phyloP scores from a whole-genome alignment of 148 eudicot species.

The Nepenthes mirabilis region DNA sequence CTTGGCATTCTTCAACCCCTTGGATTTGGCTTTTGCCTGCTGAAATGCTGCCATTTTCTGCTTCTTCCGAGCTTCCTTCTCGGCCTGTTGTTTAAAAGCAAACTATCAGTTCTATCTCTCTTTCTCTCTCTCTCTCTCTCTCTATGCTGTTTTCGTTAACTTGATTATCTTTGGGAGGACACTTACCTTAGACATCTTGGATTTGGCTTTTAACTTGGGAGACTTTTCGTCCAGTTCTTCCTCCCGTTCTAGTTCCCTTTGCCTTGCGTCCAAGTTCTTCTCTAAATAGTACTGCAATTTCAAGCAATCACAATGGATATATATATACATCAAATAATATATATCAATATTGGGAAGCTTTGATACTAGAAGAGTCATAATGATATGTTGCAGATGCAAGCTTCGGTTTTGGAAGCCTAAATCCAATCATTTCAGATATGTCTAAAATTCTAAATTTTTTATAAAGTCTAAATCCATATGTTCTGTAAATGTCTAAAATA shows the following conservation, averaged over 20 bases:
- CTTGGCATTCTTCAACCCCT: conserved; percentile 57
- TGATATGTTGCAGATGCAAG: too few species aligned
- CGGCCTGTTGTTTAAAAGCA: conserved; percentile 42
- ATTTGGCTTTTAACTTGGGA: conserved; percentile 83
- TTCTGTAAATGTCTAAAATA: too few species aligned
- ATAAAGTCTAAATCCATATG: too few species aligned
- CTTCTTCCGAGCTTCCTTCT: conserved; percentile 86
- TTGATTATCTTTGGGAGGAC: neutral
- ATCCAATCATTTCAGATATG: too few species aligned
- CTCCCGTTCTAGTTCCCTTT: conserved; percentile 72
- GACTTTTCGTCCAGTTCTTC: conserved; percentile 81
- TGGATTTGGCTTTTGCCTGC: conserved; percentile 79
- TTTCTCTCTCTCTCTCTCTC: neutral
- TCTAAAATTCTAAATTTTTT: too few species aligned
- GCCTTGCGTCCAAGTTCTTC: conserved; percentile 89
- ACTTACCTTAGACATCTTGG: conserved; percentile 90
- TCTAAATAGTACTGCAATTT: conserved; percentile 70
- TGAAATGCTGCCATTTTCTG: conserved; percentile 85
- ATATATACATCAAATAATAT: neutral
- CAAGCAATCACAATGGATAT: neutral
- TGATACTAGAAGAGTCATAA: too few species aligned
- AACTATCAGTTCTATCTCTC: neutral
- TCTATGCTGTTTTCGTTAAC: too few species aligned
- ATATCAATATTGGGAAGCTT: neutral
- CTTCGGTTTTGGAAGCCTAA: too few species aligned